phyloP scores from a whole-genome alignment of 2,329 filamentous ascomycete genomes.

The Aspergillus pseudonomiae region DNA sequence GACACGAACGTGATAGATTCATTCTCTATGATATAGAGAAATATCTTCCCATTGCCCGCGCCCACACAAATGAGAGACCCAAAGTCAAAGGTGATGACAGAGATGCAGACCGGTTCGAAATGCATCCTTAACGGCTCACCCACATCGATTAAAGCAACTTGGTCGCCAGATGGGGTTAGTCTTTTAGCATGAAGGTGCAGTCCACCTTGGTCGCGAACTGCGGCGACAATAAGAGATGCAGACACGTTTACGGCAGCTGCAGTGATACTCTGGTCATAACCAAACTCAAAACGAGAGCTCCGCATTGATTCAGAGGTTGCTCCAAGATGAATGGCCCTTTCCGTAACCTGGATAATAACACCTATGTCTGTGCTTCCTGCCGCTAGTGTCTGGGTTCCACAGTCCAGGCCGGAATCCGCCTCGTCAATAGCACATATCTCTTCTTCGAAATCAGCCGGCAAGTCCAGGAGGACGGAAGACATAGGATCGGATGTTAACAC shows the following conservation, averaged over 20 bases:
- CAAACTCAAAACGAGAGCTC: constrained; percentile 28
- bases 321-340: constrained; percentile 37
- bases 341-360: constrained; percentile 48
- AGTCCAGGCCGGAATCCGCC: constrained; percentile 43
- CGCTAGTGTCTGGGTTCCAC: constrained; percentile 48
- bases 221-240: constrained; percentile 32
- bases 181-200: constrained; percentile 34
- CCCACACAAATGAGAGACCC: constrained; percentile 42
- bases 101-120: constrained; percentile 42
- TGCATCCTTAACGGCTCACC: constrained; percentile 28
- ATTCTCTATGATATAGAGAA: constrained; percentile 32
- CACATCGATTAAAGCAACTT: constrained; percentile 26
- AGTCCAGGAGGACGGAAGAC: constrained; percentile 41
- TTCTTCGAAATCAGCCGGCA: constrained; percentile 41
- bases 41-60: constrained; percentile 41
- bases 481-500: constrained; percentile 48
- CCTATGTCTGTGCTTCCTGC: constrained; percentile 41
- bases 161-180: constrained; percentile 20
- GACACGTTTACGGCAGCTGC: constrained; percentile 35
- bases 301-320: constrained; percentile 23
- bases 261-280: constrained; percentile 27
- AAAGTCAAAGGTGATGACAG: constrained; percentile 32
- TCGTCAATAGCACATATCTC: constrained; percentile 45
- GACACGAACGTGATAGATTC: constrained; percentile 25
- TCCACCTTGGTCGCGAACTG: constrained; percentile 28